phyloP scores from a whole-genome alignment of 1,139 yeast genomes.

The Suhomyces chickasaworum region DNA sequence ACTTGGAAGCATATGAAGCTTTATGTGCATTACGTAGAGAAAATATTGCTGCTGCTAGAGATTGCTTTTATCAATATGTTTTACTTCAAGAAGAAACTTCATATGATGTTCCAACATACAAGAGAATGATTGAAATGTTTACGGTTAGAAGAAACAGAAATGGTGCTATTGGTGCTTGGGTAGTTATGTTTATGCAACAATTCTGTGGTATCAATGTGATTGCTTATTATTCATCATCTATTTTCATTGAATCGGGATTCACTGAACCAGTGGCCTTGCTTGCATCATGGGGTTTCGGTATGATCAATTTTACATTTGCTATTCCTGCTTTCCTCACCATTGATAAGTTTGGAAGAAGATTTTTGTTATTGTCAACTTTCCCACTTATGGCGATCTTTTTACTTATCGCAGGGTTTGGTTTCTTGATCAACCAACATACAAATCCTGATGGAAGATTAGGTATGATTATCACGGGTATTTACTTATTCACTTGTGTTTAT shows the following conservation, averaged over 20 bases:
- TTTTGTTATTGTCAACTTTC: constrained; percentile 67
- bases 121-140: constrained; percentile 57
- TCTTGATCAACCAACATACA: constrained; percentile 54
- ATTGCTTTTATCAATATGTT: constrained; percentile 30
- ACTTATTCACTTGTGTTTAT: constrained; percentile 70
- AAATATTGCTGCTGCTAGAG: constrained; percentile 29
- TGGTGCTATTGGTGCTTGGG: constrained; percentile 77
- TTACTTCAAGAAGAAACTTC: constrained; percentile 62
- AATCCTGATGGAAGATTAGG: constrained; percentile 58
- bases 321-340: constrained; percentile 82
- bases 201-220: constrained; percentile 90
- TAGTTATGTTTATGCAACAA: constrained; percentile 89
- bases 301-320: constrained; percentile 78
- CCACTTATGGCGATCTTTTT: constrained; percentile 72
- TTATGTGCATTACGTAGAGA: constrained; percentile 22
- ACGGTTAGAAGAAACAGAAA: constrained; percentile 79
- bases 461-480: constrained; percentile 69
- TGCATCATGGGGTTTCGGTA: constrained; percentile 87
- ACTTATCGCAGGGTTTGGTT: constrained; percentile 74
- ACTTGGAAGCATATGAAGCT: constrained; percentile 27
- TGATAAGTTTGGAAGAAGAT: constrained; percentile 77
- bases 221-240: constrained; percentile 77
- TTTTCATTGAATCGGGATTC: constrained; percentile 70
- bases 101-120: constrained; percentile 54
- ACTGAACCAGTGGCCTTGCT: constrained; percentile 60